Percentiles rank a stretch among this genome's conserved stretches.
phyloP scores from a whole-genome alignment of 495 filamentous ascomycete species.

The Baudoinia panamericana region DNA sequence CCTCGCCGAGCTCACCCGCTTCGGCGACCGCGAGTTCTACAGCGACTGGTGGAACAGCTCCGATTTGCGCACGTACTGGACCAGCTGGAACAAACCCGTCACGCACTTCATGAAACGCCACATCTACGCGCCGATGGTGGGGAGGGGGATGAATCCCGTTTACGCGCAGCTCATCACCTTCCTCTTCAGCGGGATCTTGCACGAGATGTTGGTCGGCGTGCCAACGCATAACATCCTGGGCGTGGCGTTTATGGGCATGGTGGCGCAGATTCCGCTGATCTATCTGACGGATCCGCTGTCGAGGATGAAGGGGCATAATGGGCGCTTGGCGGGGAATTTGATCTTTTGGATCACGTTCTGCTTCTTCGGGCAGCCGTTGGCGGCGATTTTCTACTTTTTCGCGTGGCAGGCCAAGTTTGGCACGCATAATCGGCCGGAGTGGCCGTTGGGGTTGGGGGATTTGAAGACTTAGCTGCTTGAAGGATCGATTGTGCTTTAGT shows the following conservation, averaged over 20 bases:
- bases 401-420: slow-evolving; percentile 98
- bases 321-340: slow-evolving; percentile 68
- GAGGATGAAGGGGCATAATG: slow-evolving; percentile 58
- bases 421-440: slow-evolving; percentile 29
- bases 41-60: slow-evolving; percentile 84
- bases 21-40: slow-evolving; percentile 90
- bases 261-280: slow-evolving; percentile 82
- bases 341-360: slow-evolving; percentile 96
- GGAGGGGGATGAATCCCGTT: slow-evolving; percentile 57
- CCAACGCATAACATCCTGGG: slow-evolving; percentile 87
- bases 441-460: slow-evolving; percentile 12
- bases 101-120: slow-evolving; percentile 92
- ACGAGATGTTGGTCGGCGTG: slow-evolving; percentile 85
- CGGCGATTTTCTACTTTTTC: slow-evolving; percentile 84
- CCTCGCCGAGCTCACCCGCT: slow-evolving; percentile 75
- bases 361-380: slow-evolving; percentile 83
- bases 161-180: slow-evolving; percentile 69
- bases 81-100: slow-evolving; percentile 93
- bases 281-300: slow-evolving; percentile 63
- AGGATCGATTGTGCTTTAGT: too few species aligned
- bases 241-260: slow-evolving; percentile 86
- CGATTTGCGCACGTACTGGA: slow-evolving; percentile 79
- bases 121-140: slow-evolving; percentile 72
- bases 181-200: slow-evolving; percentile 69
- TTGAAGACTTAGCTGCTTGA: slow-evolving; percentile 2